These are phyloP conservation scores for Kwoniella pini DNA, from an alignment of 768 basidiomycete genomes.

Conservation along the genomic window DNA sequence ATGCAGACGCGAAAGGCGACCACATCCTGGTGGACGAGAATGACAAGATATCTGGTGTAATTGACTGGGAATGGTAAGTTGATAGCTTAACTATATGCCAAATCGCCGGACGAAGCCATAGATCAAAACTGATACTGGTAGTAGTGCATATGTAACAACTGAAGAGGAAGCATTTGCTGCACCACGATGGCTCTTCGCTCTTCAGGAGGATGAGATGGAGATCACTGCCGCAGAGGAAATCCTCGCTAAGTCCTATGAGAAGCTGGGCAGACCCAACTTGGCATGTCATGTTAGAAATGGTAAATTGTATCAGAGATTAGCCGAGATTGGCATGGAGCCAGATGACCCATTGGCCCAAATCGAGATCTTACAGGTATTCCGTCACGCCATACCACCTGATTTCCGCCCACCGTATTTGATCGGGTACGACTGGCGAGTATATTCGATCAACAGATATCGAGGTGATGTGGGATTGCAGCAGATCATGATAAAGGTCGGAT, in stretches of 20 bases:
- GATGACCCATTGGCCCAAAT: too few species aligned
- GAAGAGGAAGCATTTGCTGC: constrained; percentile 16
- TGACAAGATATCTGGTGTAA: constrained; percentile 32
- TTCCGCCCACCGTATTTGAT: too few species aligned
- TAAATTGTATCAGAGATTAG: constrained; percentile 11
- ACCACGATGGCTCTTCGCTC: neutral
- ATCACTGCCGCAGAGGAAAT: constrained; percentile 1
- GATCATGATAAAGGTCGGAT: too few species aligned
- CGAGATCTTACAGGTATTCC: too few species aligned
- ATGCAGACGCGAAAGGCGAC: constrained; percentile 39
- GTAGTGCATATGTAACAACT: constrained; percentile 17
- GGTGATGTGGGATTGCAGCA: too few species aligned
- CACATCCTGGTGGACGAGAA: constrained; percentile 44
- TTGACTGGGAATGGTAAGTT: constrained; percentile 51
- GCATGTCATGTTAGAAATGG: constrained; percentile 19
- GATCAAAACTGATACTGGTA: neutral
- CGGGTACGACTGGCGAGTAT: too few species aligned
- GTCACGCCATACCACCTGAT: too few species aligned
- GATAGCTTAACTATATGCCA: neutral
- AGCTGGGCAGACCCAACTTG: constrained; percentile 5
- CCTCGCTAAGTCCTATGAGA: constrained; percentile 4
- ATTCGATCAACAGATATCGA: too few species aligned
- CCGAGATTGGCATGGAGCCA: neutral
- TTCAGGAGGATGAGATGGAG: neutral
- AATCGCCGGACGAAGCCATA: neutral